Evolutionary conservation across 805 yeast genomes (phyloP).

Genomic region (Ogataea paraovalis): DNA sequence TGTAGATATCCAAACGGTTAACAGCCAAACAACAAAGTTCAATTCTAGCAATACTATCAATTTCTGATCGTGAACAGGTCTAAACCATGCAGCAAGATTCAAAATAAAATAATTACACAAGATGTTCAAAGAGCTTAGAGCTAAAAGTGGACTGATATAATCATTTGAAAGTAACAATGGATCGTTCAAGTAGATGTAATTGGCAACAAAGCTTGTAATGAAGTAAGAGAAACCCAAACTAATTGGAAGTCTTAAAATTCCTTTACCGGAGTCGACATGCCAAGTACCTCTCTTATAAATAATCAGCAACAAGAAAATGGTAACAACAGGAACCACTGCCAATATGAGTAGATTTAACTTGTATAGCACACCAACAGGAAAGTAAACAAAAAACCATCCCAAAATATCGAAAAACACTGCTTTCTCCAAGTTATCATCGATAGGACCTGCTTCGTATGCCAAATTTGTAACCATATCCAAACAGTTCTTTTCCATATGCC

Average conservation of each 20-base stretch:
- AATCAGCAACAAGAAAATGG: conserved; percentile 43
- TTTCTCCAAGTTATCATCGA: conserved; percentile 31
- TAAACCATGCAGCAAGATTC: conserved; percentile 39
- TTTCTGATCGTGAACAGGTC: conserved; percentile 57
- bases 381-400: conserved; percentile 51
- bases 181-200: conserved; percentile 39
- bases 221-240: conserved; percentile 45
- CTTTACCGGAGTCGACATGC: conserved; percentile 39
- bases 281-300: conserved; percentile 45
- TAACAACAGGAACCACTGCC: conserved; percentile 50
- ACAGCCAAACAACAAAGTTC: conserved; percentile 54
- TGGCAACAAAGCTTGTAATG: conserved; percentile 33
- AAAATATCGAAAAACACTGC: conserved; percentile 67
- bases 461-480: conserved; percentile 54
- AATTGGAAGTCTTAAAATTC: conserved; percentile 56
- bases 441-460: conserved; percentile 32
- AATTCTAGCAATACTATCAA: conserved; percentile 52
- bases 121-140: conserved; percentile 44
- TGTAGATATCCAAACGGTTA: conserved; percentile 47
- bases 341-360: conserved; percentile 51
- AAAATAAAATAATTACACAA: conserved; percentile 55
- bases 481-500: conserved; percentile 80
- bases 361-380: conserved; percentile 48
- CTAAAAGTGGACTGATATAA: conserved; percentile 45
- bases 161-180: conserved; percentile 51